A percentile compares a stretch with the other conserved stretches of the same genome.
Evolutionary conservation across 202 grass and related monocot genomes (phyloP).

Genomic region (Zizania palustris): DNA sequence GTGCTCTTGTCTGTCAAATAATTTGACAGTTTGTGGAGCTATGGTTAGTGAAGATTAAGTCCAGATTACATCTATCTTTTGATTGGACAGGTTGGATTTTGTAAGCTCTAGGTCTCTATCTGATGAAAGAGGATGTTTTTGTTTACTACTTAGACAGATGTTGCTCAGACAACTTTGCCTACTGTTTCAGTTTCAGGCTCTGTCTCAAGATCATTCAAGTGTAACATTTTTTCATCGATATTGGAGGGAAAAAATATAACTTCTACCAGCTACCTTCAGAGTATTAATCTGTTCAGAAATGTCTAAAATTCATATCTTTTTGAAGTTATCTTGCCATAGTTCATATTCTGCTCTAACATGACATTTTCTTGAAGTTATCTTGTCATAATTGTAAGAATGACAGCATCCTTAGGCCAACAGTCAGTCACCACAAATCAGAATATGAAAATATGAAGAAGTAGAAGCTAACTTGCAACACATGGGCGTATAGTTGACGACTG

Average conservation of each 20-base stretch:
- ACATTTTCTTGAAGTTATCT: too few species aligned
- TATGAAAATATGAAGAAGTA: background rate
- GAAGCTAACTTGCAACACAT: background rate
- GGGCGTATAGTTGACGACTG: background rate
- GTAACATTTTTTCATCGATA: background rate
- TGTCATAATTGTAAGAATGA: too few species aligned
- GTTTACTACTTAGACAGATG: background rate
- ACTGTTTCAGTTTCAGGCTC: too few species aligned
- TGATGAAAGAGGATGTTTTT: background rate
- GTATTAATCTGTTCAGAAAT: background rate
- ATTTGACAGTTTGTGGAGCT: background rate
- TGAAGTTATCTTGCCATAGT: too few species aligned
- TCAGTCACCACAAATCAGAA: background rate
- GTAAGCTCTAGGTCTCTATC: background rate
- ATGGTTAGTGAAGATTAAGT: background rate
- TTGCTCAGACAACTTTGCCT: background rate
- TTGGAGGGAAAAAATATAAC: too few species aligned
- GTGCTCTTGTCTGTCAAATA: background rate
- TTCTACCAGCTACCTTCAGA: too few species aligned
- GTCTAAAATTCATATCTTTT: background rate
- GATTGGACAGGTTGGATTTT: background rate
- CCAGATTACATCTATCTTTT: constrained; percentile 3
- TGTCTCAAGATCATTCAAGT: too few species aligned
- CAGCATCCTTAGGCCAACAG: background rate
- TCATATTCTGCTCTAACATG: too few species aligned